These are phyloP conservation scores for Porcisia hertigi DNA, from an alignment of 208 protist species.

Conservation along the genomic window DNA sequence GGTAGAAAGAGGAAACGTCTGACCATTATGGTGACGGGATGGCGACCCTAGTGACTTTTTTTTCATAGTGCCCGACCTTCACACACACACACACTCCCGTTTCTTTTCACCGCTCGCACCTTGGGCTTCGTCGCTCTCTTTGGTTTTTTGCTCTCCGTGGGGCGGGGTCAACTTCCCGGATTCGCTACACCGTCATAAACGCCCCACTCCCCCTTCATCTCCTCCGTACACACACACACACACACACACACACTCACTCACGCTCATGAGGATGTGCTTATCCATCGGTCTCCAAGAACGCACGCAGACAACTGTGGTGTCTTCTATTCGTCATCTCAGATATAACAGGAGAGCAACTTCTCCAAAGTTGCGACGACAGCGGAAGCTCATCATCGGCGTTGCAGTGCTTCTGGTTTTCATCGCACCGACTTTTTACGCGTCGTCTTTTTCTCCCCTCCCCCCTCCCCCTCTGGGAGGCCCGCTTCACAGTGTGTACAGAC, in stretches of 20 bases:
- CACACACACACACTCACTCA: neutral
- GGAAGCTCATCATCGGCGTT: neutral
- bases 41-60: too few species aligned
- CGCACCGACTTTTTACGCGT: neutral
- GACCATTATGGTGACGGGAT: too few species aligned
- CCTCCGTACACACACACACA: neutral
- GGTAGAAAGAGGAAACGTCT: too few species aligned
- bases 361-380: neutral
- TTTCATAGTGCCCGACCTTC: too few species aligned
- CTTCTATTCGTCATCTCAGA: neutral
- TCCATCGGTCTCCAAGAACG: neutral
- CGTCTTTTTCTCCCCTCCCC: neutral
- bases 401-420: neutral
- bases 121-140: too few species aligned
- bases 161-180: too few species aligned
- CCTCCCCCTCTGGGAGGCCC: neutral
- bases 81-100: too few species aligned
- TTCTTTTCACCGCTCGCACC: too few species aligned
- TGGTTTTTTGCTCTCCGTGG: too few species aligned
- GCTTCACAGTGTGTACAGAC: neutral
- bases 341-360: neutral
- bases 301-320: neutral
- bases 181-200: too few species aligned
- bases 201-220: too few species aligned
- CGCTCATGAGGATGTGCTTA: neutral